A percentile compares a stretch with the other conserved stretches of the same genome.
Conservation (phyloP, 106 monocot genomes). For the Allium fistulosum region DNA sequence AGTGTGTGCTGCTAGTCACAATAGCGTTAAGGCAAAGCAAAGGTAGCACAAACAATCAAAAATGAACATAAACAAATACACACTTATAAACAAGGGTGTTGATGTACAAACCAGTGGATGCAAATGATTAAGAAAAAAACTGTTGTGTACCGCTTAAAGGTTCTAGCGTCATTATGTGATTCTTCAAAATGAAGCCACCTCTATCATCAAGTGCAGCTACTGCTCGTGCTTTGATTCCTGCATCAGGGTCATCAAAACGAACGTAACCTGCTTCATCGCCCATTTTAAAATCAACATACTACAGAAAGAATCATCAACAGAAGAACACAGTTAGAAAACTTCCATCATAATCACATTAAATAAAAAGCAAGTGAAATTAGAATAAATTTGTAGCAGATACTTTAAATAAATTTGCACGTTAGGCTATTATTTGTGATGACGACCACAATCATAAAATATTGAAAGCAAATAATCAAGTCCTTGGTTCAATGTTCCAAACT, state of each 20-base stretch:
- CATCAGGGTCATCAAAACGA: conserved; percentile 73
- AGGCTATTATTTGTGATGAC: too few relatives aligned
- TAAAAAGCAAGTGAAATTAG: too few relatives aligned
- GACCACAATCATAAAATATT: neutral
- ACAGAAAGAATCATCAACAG: conserved; percentile 10
- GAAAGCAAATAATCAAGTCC: neutral
- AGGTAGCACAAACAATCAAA: too few relatives aligned
- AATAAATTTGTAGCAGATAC: too few relatives aligned
- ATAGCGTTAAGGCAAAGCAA: too few relatives aligned
- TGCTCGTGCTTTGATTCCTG: conserved; percentile 75
- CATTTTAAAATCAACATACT: conserved; percentile 76
- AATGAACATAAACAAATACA: too few relatives aligned
- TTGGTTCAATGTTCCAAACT: neutral
- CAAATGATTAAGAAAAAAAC: neutral
- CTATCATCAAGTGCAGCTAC: conserved; percentile 48
- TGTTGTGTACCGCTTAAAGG: conserved; percentile 5
- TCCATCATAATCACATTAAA: too few relatives aligned
- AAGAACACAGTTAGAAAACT: neutral
- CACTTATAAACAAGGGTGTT: neutral
- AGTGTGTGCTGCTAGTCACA: too few relatives aligned
- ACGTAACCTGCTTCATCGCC: conserved; percentile 78
- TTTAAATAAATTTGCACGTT: too few relatives aligned
- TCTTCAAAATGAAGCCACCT: conserved; percentile 53
- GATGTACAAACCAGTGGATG: neutral
- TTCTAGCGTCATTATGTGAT: conserved; percentile 9